Evolutionary conservation across 305 asterid genomes (phyloP).

Genomic region (Solanum hybrid): DNA sequence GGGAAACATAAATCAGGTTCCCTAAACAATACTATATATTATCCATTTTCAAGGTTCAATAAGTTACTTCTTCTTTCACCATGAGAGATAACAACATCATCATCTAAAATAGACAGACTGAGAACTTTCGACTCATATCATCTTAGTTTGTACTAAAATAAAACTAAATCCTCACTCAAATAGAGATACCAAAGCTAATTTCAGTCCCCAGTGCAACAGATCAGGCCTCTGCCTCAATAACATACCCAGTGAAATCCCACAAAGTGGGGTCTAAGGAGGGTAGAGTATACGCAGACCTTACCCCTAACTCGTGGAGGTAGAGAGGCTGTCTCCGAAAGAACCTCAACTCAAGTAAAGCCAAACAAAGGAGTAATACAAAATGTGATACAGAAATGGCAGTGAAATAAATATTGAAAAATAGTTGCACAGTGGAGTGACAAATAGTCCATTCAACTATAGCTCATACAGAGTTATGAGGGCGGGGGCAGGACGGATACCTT

Average conservation of each 20-base stretch:
- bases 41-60: neutral
- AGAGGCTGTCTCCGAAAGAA: neutral
- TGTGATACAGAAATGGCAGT: neutral
- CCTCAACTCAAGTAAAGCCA: neutral
- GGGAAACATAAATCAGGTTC: neutral
- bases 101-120: neutral
- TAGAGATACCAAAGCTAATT: neutral
- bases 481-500: neutral
- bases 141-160: neutral
- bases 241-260: neutral
- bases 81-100: neutral
- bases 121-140: neutral
- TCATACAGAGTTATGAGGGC: neutral
- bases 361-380: neutral
- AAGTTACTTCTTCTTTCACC: neutral
- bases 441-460: neutral
- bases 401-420: neutral
- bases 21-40: neutral
- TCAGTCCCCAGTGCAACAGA: neutral
- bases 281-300: neutral
- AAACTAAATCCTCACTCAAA: neutral
- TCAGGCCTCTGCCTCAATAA: neutral
- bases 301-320: neutral
- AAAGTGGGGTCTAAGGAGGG: neutral
- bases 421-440: neutral